phyloP scores from a whole-genome alignment of 495 filamentous ascomycete genomes.

The Penicillium malachiteum region DNA sequence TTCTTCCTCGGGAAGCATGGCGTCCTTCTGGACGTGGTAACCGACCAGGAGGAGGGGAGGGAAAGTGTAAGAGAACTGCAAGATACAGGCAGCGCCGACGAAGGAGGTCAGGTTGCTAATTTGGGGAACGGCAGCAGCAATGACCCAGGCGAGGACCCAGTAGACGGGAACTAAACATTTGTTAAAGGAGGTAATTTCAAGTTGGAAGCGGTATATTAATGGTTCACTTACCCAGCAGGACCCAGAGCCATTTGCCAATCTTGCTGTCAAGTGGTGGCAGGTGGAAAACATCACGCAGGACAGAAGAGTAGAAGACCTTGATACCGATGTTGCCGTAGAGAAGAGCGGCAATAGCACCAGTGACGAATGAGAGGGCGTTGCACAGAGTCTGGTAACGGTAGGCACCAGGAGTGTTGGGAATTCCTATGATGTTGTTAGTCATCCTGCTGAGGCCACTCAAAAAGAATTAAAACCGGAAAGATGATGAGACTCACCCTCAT shows the following conservation, averaged over 20 bases:
- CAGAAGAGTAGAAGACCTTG: conserved; percentile 59
- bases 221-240: conserved; percentile 13
- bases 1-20: conserved; percentile 39
- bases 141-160: conserved; percentile 50
- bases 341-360: conserved; percentile 52
- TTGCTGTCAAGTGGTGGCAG: conserved; percentile 46
- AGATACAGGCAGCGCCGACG: conserved; percentile 44
- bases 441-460: not conserved
- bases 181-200: conserved; percentile 3
- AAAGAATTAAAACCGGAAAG: too few species aligned
- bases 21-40: conserved; percentile 42
- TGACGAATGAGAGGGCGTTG: conserved; percentile 53
- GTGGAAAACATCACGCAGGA: conserved; percentile 51
- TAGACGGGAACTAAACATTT: conserved; percentile 48
- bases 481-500: conserved; percentile 46
- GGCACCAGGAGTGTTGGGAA: conserved; percentile 9
- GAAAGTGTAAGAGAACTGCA: conserved; percentile 52
- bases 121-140: conserved; percentile 48
- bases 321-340: conserved; percentile 62
- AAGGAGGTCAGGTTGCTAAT: conserved; percentile 44
- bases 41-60: conserved; percentile 45
- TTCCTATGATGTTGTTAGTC: conserved; percentile 6
- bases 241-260: conserved; percentile 51
- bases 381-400: conserved; percentile 54
- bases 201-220: not conserved